phyloP scores from a whole-genome alignment of 768 basidiomycete genomes.

The Pilatotrama ljubarskyi region DNA sequence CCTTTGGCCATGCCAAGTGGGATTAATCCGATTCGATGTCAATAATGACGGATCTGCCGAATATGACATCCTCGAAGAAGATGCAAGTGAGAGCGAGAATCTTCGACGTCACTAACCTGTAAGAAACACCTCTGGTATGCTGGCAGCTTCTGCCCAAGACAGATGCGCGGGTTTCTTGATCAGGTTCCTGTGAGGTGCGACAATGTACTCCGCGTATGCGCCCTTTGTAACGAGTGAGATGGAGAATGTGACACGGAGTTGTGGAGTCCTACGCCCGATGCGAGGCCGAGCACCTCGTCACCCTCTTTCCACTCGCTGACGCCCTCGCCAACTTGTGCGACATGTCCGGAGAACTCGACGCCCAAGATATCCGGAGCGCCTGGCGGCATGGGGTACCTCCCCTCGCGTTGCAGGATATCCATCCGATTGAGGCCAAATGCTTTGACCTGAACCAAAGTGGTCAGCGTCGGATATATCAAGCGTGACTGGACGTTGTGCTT shows the following conservation, averaged over 20 bases:
- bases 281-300: slow-evolving; percentile 86
- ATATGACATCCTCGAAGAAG: no score
- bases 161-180: slow-evolving; percentile 73
- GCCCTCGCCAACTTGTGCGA: slow-evolving; percentile 40
- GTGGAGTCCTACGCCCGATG: slow-evolving; percentile 62
- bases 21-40: no score
- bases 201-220: slow-evolving; percentile 88
- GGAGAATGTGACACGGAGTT: not conserved
- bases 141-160: slow-evolving; percentile 83
- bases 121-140: slow-evolving; percentile 84
- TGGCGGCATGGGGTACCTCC: slow-evolving; percentile 76
- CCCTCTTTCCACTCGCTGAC: slow-evolving; percentile 48
- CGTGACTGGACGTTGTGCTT: no score
- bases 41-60: no score
- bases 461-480: no score
- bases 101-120: slow-evolving; percentile 77
- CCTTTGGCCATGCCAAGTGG: no score
- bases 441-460: no score
- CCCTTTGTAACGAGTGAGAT: slow-evolving; percentile 49
- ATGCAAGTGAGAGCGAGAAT: no score
- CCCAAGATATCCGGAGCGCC: slow-evolving; percentile 76
- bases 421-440: slow-evolving; percentile 89
- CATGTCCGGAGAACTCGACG: slow-evolving; percentile 82
- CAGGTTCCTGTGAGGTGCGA: slow-evolving; percentile 62
- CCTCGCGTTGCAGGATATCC: slow-evolving; percentile 76